Evolutionary conservation across 768 basidiomycete genomes (phyloP).

Genomic region (Fomitopsis serialis): DNA sequence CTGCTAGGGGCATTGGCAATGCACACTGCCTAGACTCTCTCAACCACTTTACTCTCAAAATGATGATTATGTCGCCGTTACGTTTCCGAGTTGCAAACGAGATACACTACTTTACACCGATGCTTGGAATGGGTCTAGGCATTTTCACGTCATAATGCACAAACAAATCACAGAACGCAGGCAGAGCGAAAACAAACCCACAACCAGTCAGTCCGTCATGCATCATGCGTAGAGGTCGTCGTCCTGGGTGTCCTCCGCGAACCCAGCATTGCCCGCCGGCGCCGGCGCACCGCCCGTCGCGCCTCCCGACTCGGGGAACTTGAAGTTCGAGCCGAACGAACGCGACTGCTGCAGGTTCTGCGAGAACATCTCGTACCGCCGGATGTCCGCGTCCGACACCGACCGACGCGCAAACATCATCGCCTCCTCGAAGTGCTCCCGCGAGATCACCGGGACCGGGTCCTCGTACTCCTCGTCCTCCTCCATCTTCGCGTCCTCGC

Average conservation of each 20-base stretch:
- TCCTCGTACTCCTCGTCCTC: slow-evolving; percentile 77
- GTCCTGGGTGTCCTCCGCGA: slow-evolving; percentile 81
- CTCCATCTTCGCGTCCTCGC: slow-evolving; percentile 65
- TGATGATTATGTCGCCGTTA: neutral
- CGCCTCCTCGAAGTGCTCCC: slow-evolving; percentile 96
- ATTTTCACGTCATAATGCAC: slow-evolving; percentile 8
- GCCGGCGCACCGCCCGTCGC: slow-evolving; percentile 29
- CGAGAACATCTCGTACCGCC: slow-evolving; percentile 97
- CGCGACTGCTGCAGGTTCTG: slow-evolving; percentile 93
- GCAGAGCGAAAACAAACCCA: neutral
- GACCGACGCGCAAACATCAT: slow-evolving; percentile 98
- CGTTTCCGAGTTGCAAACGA: neutral
- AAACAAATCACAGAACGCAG: neutral
- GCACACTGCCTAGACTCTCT: too few species aligned
- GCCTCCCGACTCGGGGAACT: slow-evolving; percentile 81
- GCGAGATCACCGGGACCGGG: slow-evolving; percentile 85
- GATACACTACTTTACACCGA: neutral
- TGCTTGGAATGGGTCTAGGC: slow-evolving; percentile 8
- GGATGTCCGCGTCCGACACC: slow-evolving; percentile 93
- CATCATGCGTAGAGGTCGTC: slow-evolving; percentile 85
- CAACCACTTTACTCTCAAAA: too few species aligned
- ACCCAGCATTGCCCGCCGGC: slow-evolving; percentile 64
- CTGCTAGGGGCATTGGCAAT: too few species aligned
- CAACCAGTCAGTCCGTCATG: slow-evolving; percentile 31
- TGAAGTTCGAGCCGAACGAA: slow-evolving; percentile 93